Evolutionary conservation across 768 basidiomycete genomes (phyloP).

Genomic region (Holtermanniella nyarrowii): DNA sequence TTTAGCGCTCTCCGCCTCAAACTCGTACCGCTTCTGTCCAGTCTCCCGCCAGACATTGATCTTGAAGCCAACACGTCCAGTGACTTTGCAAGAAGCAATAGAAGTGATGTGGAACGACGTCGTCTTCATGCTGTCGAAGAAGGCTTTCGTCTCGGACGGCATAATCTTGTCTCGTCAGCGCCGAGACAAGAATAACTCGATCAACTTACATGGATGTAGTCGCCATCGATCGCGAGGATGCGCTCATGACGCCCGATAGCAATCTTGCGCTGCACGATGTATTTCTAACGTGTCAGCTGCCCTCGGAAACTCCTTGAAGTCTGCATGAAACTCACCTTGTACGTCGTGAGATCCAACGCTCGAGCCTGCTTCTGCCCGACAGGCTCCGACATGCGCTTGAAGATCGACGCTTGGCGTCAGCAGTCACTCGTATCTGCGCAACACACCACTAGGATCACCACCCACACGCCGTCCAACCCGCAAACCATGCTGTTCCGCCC

Average conservation of each 20-base stretch:
- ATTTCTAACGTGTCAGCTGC: slow-evolving; percentile 53
- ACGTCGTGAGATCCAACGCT: slow-evolving; percentile 71
- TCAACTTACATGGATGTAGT: slow-evolving; percentile 65
- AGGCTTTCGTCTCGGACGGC: slow-evolving; percentile 68
- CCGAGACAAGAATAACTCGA: not conserved
- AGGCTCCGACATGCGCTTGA: slow-evolving; percentile 75
- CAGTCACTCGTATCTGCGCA: not conserved
- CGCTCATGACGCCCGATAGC: slow-evolving; percentile 88
- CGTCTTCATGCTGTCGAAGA: slow-evolving; percentile 83
- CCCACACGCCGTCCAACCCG: slow-evolving; percentile 53
- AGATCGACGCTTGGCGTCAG: slow-evolving; percentile 61
- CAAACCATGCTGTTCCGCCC: slow-evolving; percentile 61
- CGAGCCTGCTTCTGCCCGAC: slow-evolving; percentile 49
- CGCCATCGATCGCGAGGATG: slow-evolving; percentile 85
- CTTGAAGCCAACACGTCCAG: slow-evolving; percentile 60
- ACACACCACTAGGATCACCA: slow-evolving; percentile 80
- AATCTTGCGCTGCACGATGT: slow-evolving; percentile 82
- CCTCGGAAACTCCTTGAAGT: not conserved
- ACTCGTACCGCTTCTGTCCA: slow-evolving; percentile 85
- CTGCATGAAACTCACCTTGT: slow-evolving; percentile 53
- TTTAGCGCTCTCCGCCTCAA: slow-evolving; percentile 82
- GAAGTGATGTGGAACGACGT: slow-evolving; percentile 85
- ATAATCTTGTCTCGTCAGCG: slow-evolving; percentile 54
- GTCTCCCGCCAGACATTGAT: slow-evolving; percentile 62
- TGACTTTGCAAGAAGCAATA: slow-evolving; percentile 69